These are phyloP conservation scores for Leishmania martiniquensis DNA, from an alignment of 208 protist species.

Conservation along the genomic window DNA sequence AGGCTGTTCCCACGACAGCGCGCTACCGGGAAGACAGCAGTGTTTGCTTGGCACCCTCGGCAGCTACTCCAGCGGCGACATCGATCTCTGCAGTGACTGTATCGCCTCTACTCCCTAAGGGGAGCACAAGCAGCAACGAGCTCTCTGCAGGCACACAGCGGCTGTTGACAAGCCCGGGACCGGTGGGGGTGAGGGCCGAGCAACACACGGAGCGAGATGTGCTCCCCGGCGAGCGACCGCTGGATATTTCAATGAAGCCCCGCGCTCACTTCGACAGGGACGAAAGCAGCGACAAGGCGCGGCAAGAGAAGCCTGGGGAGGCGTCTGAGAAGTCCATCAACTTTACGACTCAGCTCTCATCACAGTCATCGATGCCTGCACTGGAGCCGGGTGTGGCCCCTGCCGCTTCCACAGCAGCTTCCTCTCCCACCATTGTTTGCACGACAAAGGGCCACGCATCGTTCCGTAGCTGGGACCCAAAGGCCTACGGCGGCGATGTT, in stretches of 20 bases:
- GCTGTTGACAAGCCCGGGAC: not conserved
- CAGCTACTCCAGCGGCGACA: not conserved
- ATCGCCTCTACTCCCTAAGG: constrained; percentile 1
- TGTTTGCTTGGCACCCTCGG: not conserved
- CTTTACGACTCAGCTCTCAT: not conserved
- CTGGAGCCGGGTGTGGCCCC: not conserved
- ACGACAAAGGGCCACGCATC: constrained; percentile 14
- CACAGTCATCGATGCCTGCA: constrained; percentile 6
- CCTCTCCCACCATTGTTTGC: not conserved
- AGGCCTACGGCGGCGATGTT: constrained; percentile 29
- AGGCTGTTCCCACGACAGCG: constrained; percentile 29
- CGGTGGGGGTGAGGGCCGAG: no score
- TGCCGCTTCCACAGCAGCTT: not conserved
- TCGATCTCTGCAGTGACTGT: not conserved
- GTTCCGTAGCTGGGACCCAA: constrained; percentile 31
- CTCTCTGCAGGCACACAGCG: not conserved
- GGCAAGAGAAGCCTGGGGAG: not conserved
- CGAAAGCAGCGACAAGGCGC: constrained; percentile 2
- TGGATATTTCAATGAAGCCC: no score
- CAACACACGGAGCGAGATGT: not conserved
- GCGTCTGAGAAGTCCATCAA: not conserved
- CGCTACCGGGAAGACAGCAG: constrained; percentile 30
- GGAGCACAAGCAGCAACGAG: not conserved
- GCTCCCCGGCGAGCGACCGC: not conserved
- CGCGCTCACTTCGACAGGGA: not conserved